Percentiles rank a stretch among this genome's conserved stretches.
Conservation (phyloP, 2,329 filamentous ascomycete genomes). For the Hymenoscyphus infarciens region DNA sequence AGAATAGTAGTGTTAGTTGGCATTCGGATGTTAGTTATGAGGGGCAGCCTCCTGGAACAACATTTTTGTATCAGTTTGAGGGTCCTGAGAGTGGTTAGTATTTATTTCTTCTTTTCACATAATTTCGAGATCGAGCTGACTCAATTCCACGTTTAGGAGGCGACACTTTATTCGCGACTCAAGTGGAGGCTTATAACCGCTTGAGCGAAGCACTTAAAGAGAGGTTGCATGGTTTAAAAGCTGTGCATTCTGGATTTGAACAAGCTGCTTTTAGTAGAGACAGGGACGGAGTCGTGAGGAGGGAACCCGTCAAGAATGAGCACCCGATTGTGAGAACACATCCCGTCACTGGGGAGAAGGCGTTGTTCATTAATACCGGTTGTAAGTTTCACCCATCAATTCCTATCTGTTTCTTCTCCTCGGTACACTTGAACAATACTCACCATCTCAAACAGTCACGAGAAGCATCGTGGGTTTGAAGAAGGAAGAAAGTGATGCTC, state of each 20-base stretch:
- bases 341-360: slow-evolving; percentile 75
- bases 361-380: slow-evolving; percentile 74
- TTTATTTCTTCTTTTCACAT: too few relatives aligned
- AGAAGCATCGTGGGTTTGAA: slow-evolving; percentile 76
- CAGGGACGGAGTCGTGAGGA: slow-evolving; percentile 67
- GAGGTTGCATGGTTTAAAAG: slow-evolving; percentile 72
- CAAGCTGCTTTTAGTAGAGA: slow-evolving; percentile 66
- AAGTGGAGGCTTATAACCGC: slow-evolving; percentile 72
- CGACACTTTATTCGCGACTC: slow-evolving; percentile 77
- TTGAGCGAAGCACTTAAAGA: slow-evolving; percentile 68
- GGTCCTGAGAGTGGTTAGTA: slow-evolving; percentile 45
- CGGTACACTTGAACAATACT: neutral
- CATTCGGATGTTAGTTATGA: slow-evolving; percentile 86
- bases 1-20: slow-evolving; percentile 78
- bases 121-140: too few relatives aligned
- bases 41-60: slow-evolving; percentile 79
- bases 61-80: slow-evolving; percentile 83
- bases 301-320: slow-evolving; percentile 67
- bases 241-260: slow-evolving; percentile 75
- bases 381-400: slow-evolving; percentile 48
- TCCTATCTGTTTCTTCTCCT: slow-evolving; percentile 7
- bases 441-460: slow-evolving; percentile 52
- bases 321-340: slow-evolving; percentile 79
- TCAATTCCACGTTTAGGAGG: slow-evolving; percentile 50
- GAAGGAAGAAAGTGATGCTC: slow-evolving; percentile 74